A percentile compares a stretch with the other conserved stretches of the same genome.
These are phyloP conservation scores for Viridothelium virens DNA, from an alignment of 495 filamentous ascomycete genomes.

Conservation along the genomic window DNA sequence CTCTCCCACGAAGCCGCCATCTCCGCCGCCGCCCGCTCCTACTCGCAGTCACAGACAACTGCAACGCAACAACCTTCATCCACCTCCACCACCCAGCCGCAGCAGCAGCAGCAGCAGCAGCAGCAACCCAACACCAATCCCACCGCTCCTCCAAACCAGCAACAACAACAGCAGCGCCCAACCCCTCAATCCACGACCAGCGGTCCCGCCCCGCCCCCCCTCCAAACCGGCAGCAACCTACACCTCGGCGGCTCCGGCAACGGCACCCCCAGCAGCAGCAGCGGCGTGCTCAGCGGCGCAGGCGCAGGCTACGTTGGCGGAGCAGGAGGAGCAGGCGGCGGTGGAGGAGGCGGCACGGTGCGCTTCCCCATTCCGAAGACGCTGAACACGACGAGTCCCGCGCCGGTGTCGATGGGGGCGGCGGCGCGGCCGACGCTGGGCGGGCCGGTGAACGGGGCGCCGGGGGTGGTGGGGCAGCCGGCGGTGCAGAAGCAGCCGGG, in stretches of 20 bases:
- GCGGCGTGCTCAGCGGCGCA: no score
- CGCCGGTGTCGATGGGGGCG: constrained; percentile 60
- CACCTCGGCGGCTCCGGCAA: no score
- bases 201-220: constrained; percentile 45
- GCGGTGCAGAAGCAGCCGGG: constrained; percentile 71
- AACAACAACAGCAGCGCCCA: background rate
- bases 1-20: constrained; percentile 58
- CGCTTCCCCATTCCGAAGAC: constrained; percentile 59
- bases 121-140: constrained; percentile 30
- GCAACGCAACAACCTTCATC: constrained; percentile 28
- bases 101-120: constrained; percentile 34
- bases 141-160: constrained; percentile 19
- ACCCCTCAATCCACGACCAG: no score
- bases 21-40: constrained; percentile 50
- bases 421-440: constrained; percentile 73
- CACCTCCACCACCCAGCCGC: constrained; percentile 25
- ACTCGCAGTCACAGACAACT: no score
- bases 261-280: no score
- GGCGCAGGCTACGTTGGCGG: background rate
- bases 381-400: constrained; percentile 57
- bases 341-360: constrained; percentile 39
- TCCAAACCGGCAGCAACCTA: no score
- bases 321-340: constrained; percentile 27
- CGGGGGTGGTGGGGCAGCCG: constrained; percentile 78
- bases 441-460: constrained; percentile 61